Conservation (phyloP, 2,329 filamentous ascomycete species). For the Aspergillus fischeri region DNA sequence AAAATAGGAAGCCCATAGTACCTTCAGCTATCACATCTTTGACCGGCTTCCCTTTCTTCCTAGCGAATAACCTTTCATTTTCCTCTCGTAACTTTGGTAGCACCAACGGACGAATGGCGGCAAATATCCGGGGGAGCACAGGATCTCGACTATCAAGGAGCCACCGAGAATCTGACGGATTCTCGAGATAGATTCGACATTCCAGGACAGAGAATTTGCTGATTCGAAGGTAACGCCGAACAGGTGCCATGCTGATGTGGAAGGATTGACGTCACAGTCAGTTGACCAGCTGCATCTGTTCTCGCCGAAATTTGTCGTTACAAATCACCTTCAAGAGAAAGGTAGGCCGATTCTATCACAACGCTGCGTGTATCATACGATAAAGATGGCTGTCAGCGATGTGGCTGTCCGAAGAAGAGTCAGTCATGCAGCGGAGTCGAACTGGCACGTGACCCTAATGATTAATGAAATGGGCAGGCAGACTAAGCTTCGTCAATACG, state of each 20-base stretch:
- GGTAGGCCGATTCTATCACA: too few relatives aligned
- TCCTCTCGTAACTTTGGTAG: slow-evolving; percentile 90
- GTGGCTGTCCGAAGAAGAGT: too few relatives aligned
- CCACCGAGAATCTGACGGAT: slow-evolving; percentile 73
- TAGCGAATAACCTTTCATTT: slow-evolving; percentile 56
- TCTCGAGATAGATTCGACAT: slow-evolving; percentile 92
- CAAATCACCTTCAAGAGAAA: neutral
- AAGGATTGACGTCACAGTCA: neutral
- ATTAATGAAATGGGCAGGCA: too few relatives aligned
- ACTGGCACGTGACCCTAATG: neutral
- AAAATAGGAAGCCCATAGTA: slow-evolving; percentile 31
- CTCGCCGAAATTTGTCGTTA: neutral
- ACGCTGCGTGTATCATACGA: too few relatives aligned
- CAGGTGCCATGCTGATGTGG: slow-evolving; percentile 68
- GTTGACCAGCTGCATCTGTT: neutral
- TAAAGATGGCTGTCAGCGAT: neutral
- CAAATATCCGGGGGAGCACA: slow-evolving; percentile 76
- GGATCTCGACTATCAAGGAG: slow-evolving; percentile 78
- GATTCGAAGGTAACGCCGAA: slow-evolving; percentile 85
- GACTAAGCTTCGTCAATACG: too few relatives aligned
- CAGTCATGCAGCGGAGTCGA: neutral
- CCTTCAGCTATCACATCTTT: slow-evolving; percentile 85
- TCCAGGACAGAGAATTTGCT: slow-evolving; percentile 94
- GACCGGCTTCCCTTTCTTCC: slow-evolving; percentile 73
- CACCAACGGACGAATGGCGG: slow-evolving; percentile 78